Base-by-base conservation (phyloP, 768 basidiomycete species). In the Boletus insuetus region DNA sequence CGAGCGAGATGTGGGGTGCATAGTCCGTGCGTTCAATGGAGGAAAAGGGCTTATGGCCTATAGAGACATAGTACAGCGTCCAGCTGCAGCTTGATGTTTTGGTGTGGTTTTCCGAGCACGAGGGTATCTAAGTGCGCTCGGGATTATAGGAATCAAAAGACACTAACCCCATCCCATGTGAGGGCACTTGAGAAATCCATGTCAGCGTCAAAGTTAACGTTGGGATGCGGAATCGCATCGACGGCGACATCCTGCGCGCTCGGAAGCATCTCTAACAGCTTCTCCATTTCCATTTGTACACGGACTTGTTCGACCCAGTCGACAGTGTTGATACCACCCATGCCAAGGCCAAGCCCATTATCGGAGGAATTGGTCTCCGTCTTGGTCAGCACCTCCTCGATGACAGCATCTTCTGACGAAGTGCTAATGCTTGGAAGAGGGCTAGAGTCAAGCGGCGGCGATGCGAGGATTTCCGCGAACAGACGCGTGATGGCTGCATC, bases 201-300 rank as follows among this genome's bases (percentile, higher is more conserved):
- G 38, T 66, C 71, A 39, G 55, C 56, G 43, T 67, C 69, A 17
- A 56, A 34, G 42, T 46, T 53, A 53, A 63, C 60, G 45, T 45
- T 56, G 6, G 58, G n/a, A 31, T 53, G 56, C 37, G 56, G 58
- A n/a, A n/a, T n/a, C n/a, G n/a, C n/a, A n/a, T n/a, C n/a, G n/a
- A n/a, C n/a, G n/a, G 60, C 61, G 44, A 59, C 67, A 54, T 70
- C 70, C 46, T 69, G 66, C 35, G 63, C 70, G 56, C 56, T 67
- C 42, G 79, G 78, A 59, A 82, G 67, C 71, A 82, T 72, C 66
- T 82, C 82, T 68, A 86, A 65, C 50, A 86, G 71, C 69, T 75
- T 81, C 74, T 84, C 80, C 76, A 86, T 82, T 69, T 84, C 84
- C 61, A 74, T 76, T 65, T 82, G 81, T 54, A 73, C 73, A 14